Conservation (phyloP, 805 yeast species). For the Sugiyamaella boreocaroliniensis region DNA sequence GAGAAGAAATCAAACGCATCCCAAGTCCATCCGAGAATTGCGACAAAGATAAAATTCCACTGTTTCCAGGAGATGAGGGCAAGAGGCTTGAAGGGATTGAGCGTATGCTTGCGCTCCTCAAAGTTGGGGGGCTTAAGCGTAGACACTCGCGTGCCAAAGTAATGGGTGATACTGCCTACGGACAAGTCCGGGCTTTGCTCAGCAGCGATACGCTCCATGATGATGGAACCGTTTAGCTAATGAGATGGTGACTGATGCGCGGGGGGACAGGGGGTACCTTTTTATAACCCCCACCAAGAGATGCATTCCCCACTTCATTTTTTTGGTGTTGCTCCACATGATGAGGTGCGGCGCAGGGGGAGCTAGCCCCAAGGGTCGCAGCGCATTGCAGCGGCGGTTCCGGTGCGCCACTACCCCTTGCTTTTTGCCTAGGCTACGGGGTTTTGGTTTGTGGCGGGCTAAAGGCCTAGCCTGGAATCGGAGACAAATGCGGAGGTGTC, state of each 20-base stretch:
- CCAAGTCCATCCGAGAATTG: conserved; percentile 62
- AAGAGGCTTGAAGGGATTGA: conserved; percentile 62
- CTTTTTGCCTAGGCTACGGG: too few relatives aligned
- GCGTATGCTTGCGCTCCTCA: conserved; percentile 13
- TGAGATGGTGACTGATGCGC: not conserved
- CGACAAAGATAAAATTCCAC: conserved; percentile 57
- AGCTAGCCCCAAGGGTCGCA: too few relatives aligned
- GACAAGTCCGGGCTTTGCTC: conserved; percentile 19
- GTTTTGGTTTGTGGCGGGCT: too few relatives aligned
- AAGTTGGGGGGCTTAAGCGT: conserved; percentile 26
- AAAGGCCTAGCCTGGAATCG: too few relatives aligned
- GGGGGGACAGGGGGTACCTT: not conserved
- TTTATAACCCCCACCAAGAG: too few relatives aligned
- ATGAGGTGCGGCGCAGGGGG: too few relatives aligned
- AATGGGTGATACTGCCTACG: conserved; percentile 21
- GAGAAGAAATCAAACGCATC: conserved; percentile 69
- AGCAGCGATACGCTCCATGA: not conserved
- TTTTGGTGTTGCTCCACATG: too few relatives aligned
- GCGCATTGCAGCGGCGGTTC: too few relatives aligned
- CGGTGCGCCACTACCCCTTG: too few relatives aligned
- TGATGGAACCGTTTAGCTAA: not conserved
- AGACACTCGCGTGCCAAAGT: conserved; percentile 29
- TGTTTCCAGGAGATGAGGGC: conserved; percentile 43
- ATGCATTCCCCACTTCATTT: too few relatives aligned
- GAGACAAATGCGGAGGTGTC: too few relatives aligned